A percentile compares a stretch with the other conserved stretches of the same genome.
Evolutionary conservation across 306 rosid genomes (phyloP).

Genomic region (Fagus crenata): DNA sequence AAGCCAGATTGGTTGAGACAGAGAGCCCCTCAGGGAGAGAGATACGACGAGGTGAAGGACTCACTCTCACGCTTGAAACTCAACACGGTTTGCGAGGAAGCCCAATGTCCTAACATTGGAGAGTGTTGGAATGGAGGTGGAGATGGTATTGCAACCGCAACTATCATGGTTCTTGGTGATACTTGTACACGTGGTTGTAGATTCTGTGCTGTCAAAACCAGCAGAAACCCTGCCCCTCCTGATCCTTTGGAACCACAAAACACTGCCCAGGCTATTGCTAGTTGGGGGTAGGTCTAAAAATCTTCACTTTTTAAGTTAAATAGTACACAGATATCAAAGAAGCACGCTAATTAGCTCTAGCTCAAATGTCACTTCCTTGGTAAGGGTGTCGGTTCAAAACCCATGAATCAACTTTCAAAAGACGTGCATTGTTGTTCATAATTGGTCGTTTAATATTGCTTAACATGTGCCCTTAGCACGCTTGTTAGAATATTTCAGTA

Average conservation of each 20-base stretch:
- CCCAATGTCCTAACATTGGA: constrained; percentile 96
- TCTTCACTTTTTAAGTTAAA: neutral
- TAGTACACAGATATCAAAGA: too few relatives aligned
- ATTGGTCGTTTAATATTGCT: too few relatives aligned
- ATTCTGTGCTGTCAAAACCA: constrained; percentile 95
- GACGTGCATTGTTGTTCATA: too few relatives aligned
- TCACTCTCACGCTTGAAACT: constrained; percentile 72
- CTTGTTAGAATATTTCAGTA: too few relatives aligned
- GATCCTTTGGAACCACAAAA: constrained; percentile 89
- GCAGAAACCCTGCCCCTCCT: constrained; percentile 87
- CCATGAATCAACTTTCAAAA: too few relatives aligned
- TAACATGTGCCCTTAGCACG: too few relatives aligned
- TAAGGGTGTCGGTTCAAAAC: too few relatives aligned
- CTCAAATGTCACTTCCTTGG: too few relatives aligned
- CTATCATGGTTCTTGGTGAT: constrained; percentile 95
- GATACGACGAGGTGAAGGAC: constrained; percentile 55
- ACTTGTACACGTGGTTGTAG: constrained; percentile 97
- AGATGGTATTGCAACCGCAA: constrained; percentile 92
- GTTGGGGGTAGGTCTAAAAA: constrained; percentile 70
- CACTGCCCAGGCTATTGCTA: constrained; percentile 82
- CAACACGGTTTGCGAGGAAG: constrained; percentile 91
- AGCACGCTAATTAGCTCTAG: too few relatives aligned
- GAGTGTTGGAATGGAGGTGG: constrained; percentile 99
- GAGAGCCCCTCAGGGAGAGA: constrained; percentile 78
- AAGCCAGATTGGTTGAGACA: constrained; percentile 86